Base-by-base conservation (phyloP, 2,329 filamentous ascomycete species). In the Claviceps sp. region DNA sequence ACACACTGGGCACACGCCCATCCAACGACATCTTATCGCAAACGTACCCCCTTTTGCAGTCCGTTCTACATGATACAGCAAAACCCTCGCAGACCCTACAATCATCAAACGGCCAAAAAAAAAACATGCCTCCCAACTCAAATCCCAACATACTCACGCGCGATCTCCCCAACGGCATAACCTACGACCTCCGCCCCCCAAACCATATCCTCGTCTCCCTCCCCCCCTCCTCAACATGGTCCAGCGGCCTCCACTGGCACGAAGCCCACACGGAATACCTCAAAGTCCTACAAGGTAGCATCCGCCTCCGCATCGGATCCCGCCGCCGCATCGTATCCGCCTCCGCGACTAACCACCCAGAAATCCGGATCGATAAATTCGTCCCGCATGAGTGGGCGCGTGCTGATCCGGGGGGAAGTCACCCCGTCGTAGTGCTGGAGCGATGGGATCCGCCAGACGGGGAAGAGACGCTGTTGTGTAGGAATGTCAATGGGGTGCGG, bases 171-270 rank as follows among this genome's bases (percentile, higher is more conserved):
- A 56, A 59, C 3, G 58, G 54, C 0, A 59, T 62, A 4, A 56
- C 24, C 3, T 62, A 64, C 26, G 53, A 74, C 56, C 66, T 76
- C 20, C 67, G 70, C 1, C 52, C 54, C 4, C 56, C 59, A 1
- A 61, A 61, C 38, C 61, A 66, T 36, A 69, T 72, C 11, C 70
- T 65, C 5, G 72, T 76, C 49, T 68, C 66, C 1, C 64, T 76
- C 0, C 73, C 72, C 0, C 50, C 55, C 0, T 54, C 59, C 8
- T 76, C 73, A 1, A 62, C 61, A 3, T 77, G 74, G 74, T 68
- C 70, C 8, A 73, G 70, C 42, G 72, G 71, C 1, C 62, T 72
- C 9, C 74, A 77, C 57, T 77, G 72, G 68, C 74, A 77, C 55
- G 67, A 69, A 51, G 58, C 56, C 2, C 72, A 76, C 56, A 69